Conservation (phyloP, 805 yeast species). For the Middelhovenomyces tepae region DNA sequence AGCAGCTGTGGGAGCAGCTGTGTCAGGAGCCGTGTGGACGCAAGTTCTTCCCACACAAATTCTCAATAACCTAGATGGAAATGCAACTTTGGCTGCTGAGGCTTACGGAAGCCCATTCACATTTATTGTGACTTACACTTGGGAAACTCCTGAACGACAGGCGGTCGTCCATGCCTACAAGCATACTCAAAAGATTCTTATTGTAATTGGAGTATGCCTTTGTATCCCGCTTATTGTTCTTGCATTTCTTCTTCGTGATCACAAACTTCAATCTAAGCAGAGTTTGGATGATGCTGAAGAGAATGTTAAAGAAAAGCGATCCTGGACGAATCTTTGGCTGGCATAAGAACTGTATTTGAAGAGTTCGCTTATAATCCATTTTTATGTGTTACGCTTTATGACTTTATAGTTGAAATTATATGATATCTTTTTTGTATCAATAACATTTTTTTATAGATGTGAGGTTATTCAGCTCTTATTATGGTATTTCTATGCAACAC, state of each 20-base stretch:
- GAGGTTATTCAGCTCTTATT: too few relatives aligned
- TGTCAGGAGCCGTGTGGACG: conserved; percentile 69
- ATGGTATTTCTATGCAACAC: too few relatives aligned
- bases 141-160: conserved; percentile 57
- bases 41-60: conserved; percentile 43
- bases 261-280: conserved; percentile 30
- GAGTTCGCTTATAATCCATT: too few relatives aligned
- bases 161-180: conserved; percentile 52
- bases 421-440: too few relatives aligned
- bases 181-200: conserved; percentile 49
- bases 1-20: conserved; percentile 50
- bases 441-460: too few relatives aligned
- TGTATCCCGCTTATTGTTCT: conserved; percentile 43
- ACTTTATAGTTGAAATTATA: too few relatives aligned
- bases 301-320: not conserved
- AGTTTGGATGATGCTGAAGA: conserved; percentile 16
- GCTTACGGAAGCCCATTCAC: conserved; percentile 49
- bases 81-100: conserved; percentile 32
- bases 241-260: conserved; percentile 46
- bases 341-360: too few relatives aligned
- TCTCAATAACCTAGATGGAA: conserved; percentile 26
- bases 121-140: conserved; percentile 39
- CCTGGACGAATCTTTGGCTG: too few relatives aligned
- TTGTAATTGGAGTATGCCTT: conserved; percentile 46
- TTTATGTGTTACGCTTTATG: too few relatives aligned